A percentile compares a stretch with the other conserved stretches of the same genome.
Evolutionary conservation across 805 yeast genomes (phyloP).

Genomic region (Candida germanica): DNA sequence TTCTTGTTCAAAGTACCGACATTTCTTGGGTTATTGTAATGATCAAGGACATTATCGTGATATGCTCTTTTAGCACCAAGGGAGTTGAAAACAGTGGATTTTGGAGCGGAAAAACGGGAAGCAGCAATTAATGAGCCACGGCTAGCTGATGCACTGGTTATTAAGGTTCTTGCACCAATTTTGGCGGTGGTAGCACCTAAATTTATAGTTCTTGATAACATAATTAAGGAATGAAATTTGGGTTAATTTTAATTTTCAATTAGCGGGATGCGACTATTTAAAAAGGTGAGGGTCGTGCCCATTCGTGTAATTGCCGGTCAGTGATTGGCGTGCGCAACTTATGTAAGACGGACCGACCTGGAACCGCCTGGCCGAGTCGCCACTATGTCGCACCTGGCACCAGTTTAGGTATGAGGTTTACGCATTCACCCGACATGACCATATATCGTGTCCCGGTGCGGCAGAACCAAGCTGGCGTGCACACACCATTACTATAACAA

Average conservation of each 20-base stretch:
- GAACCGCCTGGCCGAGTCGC: too few relatives aligned
- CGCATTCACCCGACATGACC: too few relatives aligned
- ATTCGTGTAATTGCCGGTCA: constrained; percentile 9
- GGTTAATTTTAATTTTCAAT: background rate
- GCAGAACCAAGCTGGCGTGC: too few relatives aligned
- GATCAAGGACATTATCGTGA: constrained; percentile 93
- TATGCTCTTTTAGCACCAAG: too few relatives aligned
- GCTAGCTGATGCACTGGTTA: constrained; percentile 4
- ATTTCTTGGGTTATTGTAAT: constrained; percentile 93
- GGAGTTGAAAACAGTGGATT: background rate
- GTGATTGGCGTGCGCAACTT: constrained; percentile 1
- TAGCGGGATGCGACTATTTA: constrained; percentile 2
- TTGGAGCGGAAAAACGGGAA: constrained; percentile 5
- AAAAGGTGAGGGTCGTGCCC: constrained; percentile 1
- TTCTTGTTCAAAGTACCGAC: constrained; percentile 89
- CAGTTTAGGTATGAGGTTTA: too few relatives aligned
- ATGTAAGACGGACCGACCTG: too few relatives aligned
- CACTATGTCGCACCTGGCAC: too few relatives aligned
- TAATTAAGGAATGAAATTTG: constrained; percentile 7
- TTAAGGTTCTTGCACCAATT: constrained; percentile 2
- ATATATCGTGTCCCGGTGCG: too few relatives aligned
- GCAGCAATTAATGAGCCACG: constrained; percentile 7
- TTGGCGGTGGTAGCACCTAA: constrained; percentile 14
- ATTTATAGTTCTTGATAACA: constrained; percentile 26
- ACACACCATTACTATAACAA: too few relatives aligned